phyloP scores from a whole-genome alignment of 2,329 filamentous ascomycete species.

The Nemania sp. region DNA sequence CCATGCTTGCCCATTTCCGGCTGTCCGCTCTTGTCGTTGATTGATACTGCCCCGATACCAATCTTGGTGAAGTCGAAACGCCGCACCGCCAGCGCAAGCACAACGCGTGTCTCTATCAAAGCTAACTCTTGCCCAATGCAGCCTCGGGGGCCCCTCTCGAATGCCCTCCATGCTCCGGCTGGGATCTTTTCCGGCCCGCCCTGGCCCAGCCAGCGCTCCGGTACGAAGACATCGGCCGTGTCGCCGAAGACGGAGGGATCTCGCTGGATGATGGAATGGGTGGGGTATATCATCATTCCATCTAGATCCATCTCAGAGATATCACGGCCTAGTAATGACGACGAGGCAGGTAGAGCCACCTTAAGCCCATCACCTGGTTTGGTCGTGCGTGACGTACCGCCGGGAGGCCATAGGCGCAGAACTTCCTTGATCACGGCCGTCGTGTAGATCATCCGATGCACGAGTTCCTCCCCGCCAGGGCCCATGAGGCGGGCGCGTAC shows the following conservation, averaged over 20 bases:
- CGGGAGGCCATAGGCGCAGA: constrained; percentile 42
- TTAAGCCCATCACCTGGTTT: constrained; percentile 35
- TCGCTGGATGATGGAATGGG: constrained; percentile 41
- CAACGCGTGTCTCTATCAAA: background rate
- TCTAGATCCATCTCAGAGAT: constrained; percentile 36
- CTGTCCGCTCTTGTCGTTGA: background rate
- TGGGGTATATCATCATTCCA: constrained; percentile 42
- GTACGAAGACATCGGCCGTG: constrained; percentile 24
- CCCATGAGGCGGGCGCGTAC: constrained; percentile 33
- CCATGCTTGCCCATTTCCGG: background rate
- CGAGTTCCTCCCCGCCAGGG: constrained; percentile 36
- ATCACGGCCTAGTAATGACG: background rate
- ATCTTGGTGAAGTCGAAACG: background rate
- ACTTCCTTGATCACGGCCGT: constrained; percentile 46
- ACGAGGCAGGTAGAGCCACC: constrained; percentile 36
- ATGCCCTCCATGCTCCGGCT: background rate
- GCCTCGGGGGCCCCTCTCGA: background rate
- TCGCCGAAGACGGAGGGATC: constrained; percentile 42
- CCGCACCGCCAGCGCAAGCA: background rate
- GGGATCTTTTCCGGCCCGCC: background rate
- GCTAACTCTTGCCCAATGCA: background rate
- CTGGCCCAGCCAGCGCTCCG: background rate
- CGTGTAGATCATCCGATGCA: constrained; percentile 41
- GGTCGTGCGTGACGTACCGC: constrained; percentile 36
- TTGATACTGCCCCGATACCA: background rate